Conservation (phyloP, 768 basidiomycete genomes). For the Mycena rosella region DNA sequence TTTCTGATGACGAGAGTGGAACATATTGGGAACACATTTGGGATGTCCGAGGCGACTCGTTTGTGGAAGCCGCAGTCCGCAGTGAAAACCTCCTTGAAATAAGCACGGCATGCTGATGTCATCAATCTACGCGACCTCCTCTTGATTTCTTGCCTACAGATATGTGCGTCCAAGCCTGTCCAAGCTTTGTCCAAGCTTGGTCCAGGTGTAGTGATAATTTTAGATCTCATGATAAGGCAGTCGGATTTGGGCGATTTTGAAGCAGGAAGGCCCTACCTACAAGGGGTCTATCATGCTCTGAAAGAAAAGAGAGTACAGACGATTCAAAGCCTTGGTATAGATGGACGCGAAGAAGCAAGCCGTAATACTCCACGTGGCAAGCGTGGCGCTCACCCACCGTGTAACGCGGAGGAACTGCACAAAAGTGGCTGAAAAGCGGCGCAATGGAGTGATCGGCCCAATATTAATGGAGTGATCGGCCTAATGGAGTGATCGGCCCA, state of each 20-base stretch:
- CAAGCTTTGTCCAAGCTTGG: neutral
- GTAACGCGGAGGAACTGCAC: too few relatives aligned
- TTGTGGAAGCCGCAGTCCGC: too few relatives aligned
- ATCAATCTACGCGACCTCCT: too few relatives aligned
- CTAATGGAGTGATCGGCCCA: neutral
- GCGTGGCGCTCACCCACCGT: too few relatives aligned
- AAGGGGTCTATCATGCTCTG: conserved; percentile 2
- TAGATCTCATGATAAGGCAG: neutral
- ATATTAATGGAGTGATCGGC: too few relatives aligned
- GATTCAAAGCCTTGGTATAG: conserved; percentile 3
- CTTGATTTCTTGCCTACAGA: too few relatives aligned
- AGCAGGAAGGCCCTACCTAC: neutral
- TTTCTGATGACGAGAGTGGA: conserved; percentile 85
- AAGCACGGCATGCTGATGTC: too few relatives aligned
- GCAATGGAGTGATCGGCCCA: too few relatives aligned
- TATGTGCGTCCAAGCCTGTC: neutral
- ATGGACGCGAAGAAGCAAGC: conserved; percentile 5
- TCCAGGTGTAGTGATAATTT: neutral
- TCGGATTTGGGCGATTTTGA: neutral
- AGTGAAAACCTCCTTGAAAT: too few relatives aligned
- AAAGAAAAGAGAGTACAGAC: conserved; percentile 8
- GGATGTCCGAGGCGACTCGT: too few relatives aligned
- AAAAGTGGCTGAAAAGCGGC: too few relatives aligned
- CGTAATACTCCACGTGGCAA: neutral
- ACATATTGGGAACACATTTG: too few relatives aligned